A percentile compares a stretch with the other conserved stretches of the same genome.
These are phyloP conservation scores for Hymenoscyphus albidus DNA, from an alignment of 2,329 filamentous ascomycete species.

Conservation along the genomic window DNA sequence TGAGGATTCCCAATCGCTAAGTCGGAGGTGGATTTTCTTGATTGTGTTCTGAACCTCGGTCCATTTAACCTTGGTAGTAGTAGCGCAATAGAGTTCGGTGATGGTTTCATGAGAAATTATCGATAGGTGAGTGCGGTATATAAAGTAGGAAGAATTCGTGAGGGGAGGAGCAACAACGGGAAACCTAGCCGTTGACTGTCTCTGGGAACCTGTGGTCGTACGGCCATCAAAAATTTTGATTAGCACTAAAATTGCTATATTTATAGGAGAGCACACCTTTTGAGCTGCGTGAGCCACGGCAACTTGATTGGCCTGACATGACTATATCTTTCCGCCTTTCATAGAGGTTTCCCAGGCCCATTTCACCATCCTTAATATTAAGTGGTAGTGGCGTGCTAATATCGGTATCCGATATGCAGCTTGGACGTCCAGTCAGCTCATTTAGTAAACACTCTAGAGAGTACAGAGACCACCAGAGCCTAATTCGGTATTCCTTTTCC, in stretches of 20 bases:
- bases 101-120: constrained; percentile 29
- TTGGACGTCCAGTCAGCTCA: constrained; percentile 29
- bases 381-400: constrained; percentile 28
- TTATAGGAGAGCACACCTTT: constrained; percentile 4
- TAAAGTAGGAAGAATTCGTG: constrained; percentile 27
- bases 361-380: constrained; percentile 22
- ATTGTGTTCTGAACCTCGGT: constrained; percentile 25
- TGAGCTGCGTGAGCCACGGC: constrained; percentile 11
- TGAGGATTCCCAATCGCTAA: constrained; percentile 21
- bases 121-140: constrained; percentile 27
- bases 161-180: constrained; percentile 16
- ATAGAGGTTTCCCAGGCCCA: constrained; percentile 14
- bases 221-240: not conserved
- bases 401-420: constrained; percentile 28
- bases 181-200: constrained; percentile 8
- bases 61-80: constrained; percentile 26
- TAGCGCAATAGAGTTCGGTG: constrained; percentile 28
- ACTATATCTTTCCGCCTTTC: not conserved
- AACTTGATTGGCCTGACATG: constrained; percentile 7
- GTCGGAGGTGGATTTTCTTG: constrained; percentile 20
- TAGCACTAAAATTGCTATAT: not conserved
- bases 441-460: constrained; percentile 26
- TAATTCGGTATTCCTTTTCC: constrained; percentile 28
- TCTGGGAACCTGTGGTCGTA: not conserved
- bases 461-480: constrained; percentile 31